Conservation (phyloP, 495 filamentous ascomycete species). For the Lindgomyces ingoldianus region DNA sequence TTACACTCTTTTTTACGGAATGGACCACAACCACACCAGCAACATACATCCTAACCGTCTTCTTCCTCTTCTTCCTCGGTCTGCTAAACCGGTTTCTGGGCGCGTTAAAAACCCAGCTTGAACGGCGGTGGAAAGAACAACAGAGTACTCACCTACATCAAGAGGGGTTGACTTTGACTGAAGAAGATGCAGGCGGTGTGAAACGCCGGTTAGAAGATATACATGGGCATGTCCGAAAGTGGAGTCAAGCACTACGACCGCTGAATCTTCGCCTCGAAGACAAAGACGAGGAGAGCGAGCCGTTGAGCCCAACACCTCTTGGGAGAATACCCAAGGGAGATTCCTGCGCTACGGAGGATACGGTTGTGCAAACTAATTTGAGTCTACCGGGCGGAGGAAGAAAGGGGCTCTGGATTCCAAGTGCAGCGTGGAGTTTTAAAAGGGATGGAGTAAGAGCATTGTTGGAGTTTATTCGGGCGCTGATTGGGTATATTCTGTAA, state of each 20-base stretch:
- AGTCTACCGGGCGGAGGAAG: neutral
- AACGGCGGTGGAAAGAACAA: constrained; percentile 11
- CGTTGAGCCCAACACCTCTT: neutral
- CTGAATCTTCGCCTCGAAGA: neutral
- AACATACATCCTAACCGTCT: constrained; percentile 12
- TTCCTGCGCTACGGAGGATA: neutral
- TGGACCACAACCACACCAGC: constrained; percentile 17
- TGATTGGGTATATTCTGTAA: constrained; percentile 22
- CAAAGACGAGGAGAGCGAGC: constrained; percentile 14
- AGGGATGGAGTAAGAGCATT: constrained; percentile 9
- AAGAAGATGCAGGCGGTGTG: neutral
- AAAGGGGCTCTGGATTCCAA: constrained; percentile 1
- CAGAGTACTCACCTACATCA: too few relatives aligned
- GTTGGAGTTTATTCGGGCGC: constrained; percentile 13
- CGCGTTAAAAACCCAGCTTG: constrained; percentile 15
- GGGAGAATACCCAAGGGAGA: neutral
- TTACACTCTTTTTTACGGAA: constrained; percentile 18
- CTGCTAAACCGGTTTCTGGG: constrained; percentile 20
- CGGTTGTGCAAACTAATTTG: neutral
- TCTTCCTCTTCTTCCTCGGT: constrained; percentile 23
- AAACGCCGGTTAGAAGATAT: neutral
- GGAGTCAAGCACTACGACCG: constrained; percentile 9
- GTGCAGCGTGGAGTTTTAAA: constrained; percentile 11
- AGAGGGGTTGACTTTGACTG: neutral
- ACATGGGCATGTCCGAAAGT: neutral